phyloP scores from a whole-genome alignment of 768 basidiomycete genomes.

The Kwoniella heveanensis region DNA sequence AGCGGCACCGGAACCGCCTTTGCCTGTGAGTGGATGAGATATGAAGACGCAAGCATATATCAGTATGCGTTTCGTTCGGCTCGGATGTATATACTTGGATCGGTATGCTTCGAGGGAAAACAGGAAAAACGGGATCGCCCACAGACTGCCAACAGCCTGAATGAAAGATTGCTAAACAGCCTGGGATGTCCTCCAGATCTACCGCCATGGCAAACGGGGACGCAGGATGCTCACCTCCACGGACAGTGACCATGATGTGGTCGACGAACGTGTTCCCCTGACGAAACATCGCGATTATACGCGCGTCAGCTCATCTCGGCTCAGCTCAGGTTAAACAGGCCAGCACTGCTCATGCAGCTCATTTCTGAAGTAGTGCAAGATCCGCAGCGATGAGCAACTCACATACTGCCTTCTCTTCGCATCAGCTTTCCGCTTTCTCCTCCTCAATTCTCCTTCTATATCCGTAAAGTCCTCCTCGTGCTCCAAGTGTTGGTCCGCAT shows the following conservation, averaged over 20 bases:
- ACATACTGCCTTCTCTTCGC: conserved; percentile 55
- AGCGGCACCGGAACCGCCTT: conserved; percentile 86
- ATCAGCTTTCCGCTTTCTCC: conserved; percentile 44
- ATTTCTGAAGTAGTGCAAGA: too few species aligned
- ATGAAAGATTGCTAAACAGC: neutral
- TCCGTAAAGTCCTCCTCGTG: conserved; percentile 9
- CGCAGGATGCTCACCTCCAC: conserved; percentile 64
- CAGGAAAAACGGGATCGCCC: too few species aligned
- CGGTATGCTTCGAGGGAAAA: too few species aligned
- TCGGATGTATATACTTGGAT: too few species aligned
- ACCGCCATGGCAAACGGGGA: too few species aligned
- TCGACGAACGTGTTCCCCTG: conserved; percentile 81
- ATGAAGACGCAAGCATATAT: too few species aligned
- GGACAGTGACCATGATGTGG: conserved; percentile 74
- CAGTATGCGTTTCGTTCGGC: too few species aligned
- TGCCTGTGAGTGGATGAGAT: too few species aligned
- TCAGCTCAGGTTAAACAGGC: conserved; percentile 6
- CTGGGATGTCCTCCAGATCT: too few species aligned
- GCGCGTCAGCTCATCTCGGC: too few species aligned
- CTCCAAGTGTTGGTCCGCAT: neutral
- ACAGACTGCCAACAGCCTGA: too few species aligned
- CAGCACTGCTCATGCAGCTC: too few species aligned
- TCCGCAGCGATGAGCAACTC: conserved; percentile 2
- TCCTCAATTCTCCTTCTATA: conserved; percentile 30
- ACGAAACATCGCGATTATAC: neutral